Evolutionary conservation across 352 stramenopile species (phyloP), one percentile per base, ranked within the genome.

Genomic region (Globisporangium uncinulatum): DNA sequence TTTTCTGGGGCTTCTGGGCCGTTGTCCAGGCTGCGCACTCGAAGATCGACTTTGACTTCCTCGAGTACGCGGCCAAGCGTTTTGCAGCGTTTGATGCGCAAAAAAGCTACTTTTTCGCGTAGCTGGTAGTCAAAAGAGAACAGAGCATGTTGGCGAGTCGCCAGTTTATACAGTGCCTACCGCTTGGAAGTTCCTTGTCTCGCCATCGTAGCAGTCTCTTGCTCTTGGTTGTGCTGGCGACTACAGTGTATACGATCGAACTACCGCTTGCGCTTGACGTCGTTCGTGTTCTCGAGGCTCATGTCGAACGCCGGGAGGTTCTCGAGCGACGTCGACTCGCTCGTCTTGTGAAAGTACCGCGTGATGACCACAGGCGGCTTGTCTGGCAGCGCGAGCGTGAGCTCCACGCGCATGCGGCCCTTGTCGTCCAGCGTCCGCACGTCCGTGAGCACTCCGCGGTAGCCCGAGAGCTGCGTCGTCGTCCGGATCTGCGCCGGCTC

Each of bases 1-100:
- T 97, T 14, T 98, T 97, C 60, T 98, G 93, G 93, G 91, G 88
- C 56, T 87, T 95, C 46, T 98, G 93, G 93, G 84, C 92, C n/a
- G 59, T 98, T 42, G 87, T 98, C 24, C 93, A 98, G 75, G 80
- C 86, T 4, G 79, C 71, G 9, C 81, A 94, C 67, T 95, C 86
- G 50, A 91, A 86, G 71, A 95, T 95, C 61, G 86, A 95, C 69
- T 95, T 95, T 66, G 81, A 95, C 70, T 95, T 95, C 61, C 52
- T 94, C 51, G 77, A 88, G 60, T 95, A 95, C 62, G 86, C 84
- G 31, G 66, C 66, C 14, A 90, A 92, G 64, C 84, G 86, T 45
- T 92, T 95, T 56, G 73, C 61, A 6, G 83, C 80, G n/a, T 94
- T 93, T 51, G 75, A 89, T 44, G 66, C 82, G 65, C 86, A 95